These are phyloP conservation scores for Ceratorhiza oryzae-sativae DNA, from an alignment of 1,284 basidiomycete species.

Conservation along the genomic window DNA sequence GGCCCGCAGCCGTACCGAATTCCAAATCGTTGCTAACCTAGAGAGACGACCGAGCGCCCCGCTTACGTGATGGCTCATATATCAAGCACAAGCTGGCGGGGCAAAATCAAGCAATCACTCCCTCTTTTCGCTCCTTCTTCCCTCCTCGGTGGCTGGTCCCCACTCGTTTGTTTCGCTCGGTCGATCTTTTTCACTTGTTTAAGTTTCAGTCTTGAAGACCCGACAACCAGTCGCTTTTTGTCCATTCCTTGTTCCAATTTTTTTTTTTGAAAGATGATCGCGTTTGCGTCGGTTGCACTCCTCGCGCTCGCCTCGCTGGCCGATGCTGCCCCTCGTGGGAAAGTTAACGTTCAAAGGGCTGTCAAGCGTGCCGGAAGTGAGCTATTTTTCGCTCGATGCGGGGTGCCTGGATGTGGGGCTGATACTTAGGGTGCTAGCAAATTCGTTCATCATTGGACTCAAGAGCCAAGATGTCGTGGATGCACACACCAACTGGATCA, in stretches of 20 bases:
- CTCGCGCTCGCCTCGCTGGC: constrained; percentile 31
- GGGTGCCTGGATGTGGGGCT: neutral
- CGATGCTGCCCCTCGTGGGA: constrained; percentile 24
- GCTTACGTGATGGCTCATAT: neutral
- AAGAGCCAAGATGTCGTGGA: constrained; percentile 24
- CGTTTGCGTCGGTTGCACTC: constrained; percentile 3
- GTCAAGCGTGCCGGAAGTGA: neutral
- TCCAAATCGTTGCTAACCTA: constrained; percentile 1
- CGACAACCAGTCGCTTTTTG: neutral
- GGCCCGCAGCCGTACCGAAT: constrained; percentile 12
- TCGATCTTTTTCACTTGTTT: constrained; percentile 24
- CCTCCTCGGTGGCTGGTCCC: constrained; percentile 31
- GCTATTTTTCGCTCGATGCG: neutral
- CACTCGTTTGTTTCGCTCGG: neutral
- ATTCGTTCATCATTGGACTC: constrained; percentile 31
- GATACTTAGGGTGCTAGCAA: constrained; percentile 19
- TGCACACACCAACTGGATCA: constrained; percentile 35
- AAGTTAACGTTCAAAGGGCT: neutral
- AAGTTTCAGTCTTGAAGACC: constrained; percentile 9
- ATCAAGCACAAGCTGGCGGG: neutral
- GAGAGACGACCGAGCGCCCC: neutral
- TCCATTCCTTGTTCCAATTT: constrained; percentile 12
- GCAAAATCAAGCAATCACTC: neutral
- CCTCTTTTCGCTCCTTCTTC: neutral
- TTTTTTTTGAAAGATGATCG: neutral